Percentiles rank a stretch among this genome's conserved stretches.
Conservation (phyloP, 768 basidiomycete species). For the Epithele typhae region DNA sequence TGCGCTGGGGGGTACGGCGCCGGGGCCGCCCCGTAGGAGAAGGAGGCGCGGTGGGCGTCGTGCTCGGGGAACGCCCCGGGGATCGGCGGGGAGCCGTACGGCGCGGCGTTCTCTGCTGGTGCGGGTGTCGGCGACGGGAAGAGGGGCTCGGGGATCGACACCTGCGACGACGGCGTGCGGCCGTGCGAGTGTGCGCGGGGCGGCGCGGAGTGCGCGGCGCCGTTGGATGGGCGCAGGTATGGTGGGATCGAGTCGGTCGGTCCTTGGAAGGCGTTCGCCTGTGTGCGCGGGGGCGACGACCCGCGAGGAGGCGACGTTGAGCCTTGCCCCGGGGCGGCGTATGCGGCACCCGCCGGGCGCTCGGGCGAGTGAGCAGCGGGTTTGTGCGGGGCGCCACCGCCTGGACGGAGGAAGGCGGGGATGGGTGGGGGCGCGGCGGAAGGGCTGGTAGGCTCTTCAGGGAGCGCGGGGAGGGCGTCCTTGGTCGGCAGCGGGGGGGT, state of each 20-base stretch:
- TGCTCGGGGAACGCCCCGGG: too few relatives aligned
- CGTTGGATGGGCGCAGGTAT: constrained; percentile 5
- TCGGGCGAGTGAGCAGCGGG: constrained; percentile 2
- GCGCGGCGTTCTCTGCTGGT: too few relatives aligned
- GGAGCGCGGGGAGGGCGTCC: constrained; percentile 39
- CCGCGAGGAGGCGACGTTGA: constrained; percentile 1
- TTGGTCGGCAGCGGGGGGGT: constrained; percentile 1
- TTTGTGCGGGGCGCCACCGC: constrained; percentile 16
- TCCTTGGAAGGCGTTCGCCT: constrained; percentile 2
- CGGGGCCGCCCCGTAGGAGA: too few relatives aligned
- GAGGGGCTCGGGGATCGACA: too few relatives aligned
- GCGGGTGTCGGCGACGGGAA: too few relatives aligned
- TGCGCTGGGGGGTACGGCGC: too few relatives aligned
- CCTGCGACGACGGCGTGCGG: too few relatives aligned
- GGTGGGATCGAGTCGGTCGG: constrained; percentile 13
- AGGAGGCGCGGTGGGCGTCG: too few relatives aligned
- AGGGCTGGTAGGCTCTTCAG: constrained; percentile 18
- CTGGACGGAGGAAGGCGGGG: constrained; percentile 43
- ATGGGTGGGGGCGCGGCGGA: constrained; percentile 12
- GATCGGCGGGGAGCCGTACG: too few relatives aligned
- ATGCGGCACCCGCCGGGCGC: constrained; percentile 12
- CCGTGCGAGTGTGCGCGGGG: not conserved
- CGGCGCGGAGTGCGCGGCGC: not conserved
- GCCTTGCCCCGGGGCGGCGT: constrained; percentile 7
- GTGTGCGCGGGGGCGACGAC: constrained; percentile 13